Evolutionary conservation across 2,329 filamentous ascomycete genomes (phyloP).

Genomic region (Aureobasidium sp.): DNA sequence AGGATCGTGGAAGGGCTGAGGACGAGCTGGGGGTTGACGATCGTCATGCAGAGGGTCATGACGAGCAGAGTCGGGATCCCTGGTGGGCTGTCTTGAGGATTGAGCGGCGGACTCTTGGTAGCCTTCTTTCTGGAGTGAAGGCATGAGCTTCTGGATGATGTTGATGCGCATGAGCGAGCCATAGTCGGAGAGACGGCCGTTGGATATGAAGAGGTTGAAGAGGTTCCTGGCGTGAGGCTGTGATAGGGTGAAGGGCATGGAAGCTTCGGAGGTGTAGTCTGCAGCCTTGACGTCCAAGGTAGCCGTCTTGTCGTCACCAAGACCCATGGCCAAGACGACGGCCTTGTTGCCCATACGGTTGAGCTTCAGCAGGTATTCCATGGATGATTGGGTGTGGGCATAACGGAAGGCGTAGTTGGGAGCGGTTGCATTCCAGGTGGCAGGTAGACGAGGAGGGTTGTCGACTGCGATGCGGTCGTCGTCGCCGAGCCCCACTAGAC

Average conservation of each 20-base stretch:
- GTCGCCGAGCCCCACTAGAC: slow-evolving; percentile 74
- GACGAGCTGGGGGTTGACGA: slow-evolving; percentile 53
- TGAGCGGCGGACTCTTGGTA: slow-evolving; percentile 47
- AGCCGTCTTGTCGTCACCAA: slow-evolving; percentile 73
- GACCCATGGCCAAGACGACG: slow-evolving; percentile 70
- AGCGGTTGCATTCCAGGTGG: slow-evolving; percentile 70
- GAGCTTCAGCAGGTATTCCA: slow-evolving; percentile 74
- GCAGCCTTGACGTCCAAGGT: slow-evolving; percentile 65
- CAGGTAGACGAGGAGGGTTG: slow-evolving; percentile 44
- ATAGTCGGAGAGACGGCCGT: slow-evolving; percentile 58
- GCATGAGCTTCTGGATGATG: slow-evolving; percentile 77
- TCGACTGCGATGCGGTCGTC: slow-evolving; percentile 54
- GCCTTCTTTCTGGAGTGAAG: slow-evolving; percentile 66
- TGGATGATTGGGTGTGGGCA: slow-evolving; percentile 73
- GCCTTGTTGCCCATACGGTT: slow-evolving; percentile 75
- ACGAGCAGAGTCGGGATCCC: slow-evolving; percentile 27
- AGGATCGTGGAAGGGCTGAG: slow-evolving; percentile 54
- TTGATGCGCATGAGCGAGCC: slow-evolving; percentile 64
- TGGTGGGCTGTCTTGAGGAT: slow-evolving; percentile 14
- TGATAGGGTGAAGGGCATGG: slow-evolving; percentile 40
- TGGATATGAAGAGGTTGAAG: slow-evolving; percentile 63
- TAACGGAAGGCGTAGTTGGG: slow-evolving; percentile 75
- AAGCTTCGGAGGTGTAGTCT: slow-evolving; percentile 63
- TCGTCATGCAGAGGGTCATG: slow-evolving; percentile 45
- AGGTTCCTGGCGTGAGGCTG: slow-evolving; percentile 36